These are phyloP conservation scores for Styphnolobium japonicum DNA, from an alignment of 306 rosid genomes.

Conservation along the genomic window DNA sequence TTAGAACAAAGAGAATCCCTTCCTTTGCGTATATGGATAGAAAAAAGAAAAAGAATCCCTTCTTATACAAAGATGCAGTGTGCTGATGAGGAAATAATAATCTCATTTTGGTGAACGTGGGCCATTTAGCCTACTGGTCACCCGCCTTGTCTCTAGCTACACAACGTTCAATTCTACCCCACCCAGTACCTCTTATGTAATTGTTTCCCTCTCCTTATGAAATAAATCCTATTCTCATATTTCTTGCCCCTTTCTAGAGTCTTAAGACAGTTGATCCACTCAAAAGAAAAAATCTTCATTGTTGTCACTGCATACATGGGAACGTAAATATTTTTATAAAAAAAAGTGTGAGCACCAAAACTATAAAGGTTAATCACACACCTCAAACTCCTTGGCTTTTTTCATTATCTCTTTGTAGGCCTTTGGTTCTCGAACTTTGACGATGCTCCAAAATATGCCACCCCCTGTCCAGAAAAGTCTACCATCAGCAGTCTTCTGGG, in stretches of 20 bases:
- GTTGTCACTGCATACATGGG: background rate
- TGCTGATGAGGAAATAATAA: too few relatives aligned
- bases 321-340: too few relatives aligned
- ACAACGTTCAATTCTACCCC: background rate
- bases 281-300: background rate
- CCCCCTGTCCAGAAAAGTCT: constrained; percentile 68
- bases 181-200: background rate
- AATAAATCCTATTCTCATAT: background rate
- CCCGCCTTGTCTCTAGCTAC: background rate
- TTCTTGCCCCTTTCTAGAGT: background rate
- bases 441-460: constrained; percentile 81
- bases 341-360: background rate
- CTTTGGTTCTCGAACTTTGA: constrained; percentile 80
- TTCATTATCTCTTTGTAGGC: constrained; percentile 87
- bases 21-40: background rate
- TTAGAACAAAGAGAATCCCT: background rate
- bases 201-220: background rate
- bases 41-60: background rate
- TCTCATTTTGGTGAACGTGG: background rate
- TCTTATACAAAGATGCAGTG: background rate
- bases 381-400: constrained; percentile 87
- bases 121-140: background rate
- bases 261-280: background rate
- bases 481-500: constrained; percentile 81
- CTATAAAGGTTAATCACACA: constrained; percentile 21